A percentile compares a stretch with the other conserved stretches of the same genome.
Evolutionary conservation across 2,329 filamentous ascomycete genomes (phyloP).

Genomic region (Calonectria fujianensis): DNA sequence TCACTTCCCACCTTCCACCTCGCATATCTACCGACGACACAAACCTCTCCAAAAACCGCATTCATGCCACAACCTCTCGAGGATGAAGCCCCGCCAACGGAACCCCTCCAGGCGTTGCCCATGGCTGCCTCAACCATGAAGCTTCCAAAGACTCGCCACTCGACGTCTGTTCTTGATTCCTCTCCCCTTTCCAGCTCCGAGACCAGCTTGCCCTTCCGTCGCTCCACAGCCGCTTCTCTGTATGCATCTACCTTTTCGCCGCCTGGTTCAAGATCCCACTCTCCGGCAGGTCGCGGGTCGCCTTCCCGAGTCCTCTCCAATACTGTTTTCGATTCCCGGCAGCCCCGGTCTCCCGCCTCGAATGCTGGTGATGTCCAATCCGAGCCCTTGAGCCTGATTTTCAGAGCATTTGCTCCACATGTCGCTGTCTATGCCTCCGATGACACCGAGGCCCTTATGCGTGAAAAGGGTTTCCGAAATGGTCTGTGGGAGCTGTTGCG

Average conservation of each 20-base stretch:
- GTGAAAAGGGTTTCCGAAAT: constrained; percentile 87
- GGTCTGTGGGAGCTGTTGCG: constrained; percentile 90
- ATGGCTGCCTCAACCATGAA: constrained; percentile 76
- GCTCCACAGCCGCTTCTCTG: constrained; percentile 75
- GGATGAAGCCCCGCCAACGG: constrained; percentile 75
- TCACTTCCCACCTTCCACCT: constrained; percentile 25
- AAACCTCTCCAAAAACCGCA: constrained; percentile 55
- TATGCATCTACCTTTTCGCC: constrained; percentile 81
- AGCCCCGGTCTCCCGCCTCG: constrained; percentile 67
- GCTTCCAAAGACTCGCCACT: constrained; percentile 77
- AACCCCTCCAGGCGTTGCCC: constrained; percentile 82
- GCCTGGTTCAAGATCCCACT: constrained; percentile 80
- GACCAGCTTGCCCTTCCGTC: constrained; percentile 71
- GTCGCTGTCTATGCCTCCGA: constrained; percentile 90
- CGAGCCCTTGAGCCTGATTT: constrained; percentile 79
- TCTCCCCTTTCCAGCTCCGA: constrained; percentile 71
- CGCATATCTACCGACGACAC: constrained; percentile 33
- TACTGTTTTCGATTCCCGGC: constrained; percentile 73
- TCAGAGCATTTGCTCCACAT: constrained; percentile 91
- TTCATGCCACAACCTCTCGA: constrained; percentile 82
- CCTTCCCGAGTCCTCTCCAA: constrained; percentile 74
- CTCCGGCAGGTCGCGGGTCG: constrained; percentile 77
- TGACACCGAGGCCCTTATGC: constrained; percentile 87
- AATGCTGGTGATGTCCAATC: constrained; percentile 67
- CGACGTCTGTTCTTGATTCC: constrained; percentile 70